Evolutionary conservation across 2,329 filamentous ascomycete species (phyloP).

Genomic region (Thelonectria olida): DNA sequence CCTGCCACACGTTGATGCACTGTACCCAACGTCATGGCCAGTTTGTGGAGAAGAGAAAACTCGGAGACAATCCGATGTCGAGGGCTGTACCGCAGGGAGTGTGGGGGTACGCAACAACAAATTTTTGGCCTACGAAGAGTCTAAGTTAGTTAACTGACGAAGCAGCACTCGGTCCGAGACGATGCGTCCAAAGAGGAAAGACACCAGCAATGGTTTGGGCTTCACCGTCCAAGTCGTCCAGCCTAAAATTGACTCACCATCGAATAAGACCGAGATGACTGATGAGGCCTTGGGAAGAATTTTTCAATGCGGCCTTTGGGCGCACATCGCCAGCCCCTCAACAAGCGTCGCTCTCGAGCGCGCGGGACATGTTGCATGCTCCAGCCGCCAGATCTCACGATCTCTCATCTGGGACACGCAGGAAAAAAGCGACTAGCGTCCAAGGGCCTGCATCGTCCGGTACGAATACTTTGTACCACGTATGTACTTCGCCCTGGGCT

Average conservation of each 20-base stretch:
- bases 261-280: not conserved
- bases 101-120: not conserved
- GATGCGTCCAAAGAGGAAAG: not conserved
- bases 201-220: not conserved
- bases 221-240: not conserved
- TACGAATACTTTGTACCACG: not conserved
- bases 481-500: not conserved
- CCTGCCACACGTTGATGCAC: not conserved
- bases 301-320: not conserved
- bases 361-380: conserved; percentile 13
- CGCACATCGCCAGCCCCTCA: not conserved
- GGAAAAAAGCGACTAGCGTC: conserved; percentile 24
- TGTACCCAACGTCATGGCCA: conserved; percentile 22
- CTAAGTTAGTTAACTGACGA: not conserved
- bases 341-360: no score
- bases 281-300: no score
- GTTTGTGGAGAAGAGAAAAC: conserved; percentile 20
- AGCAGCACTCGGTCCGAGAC: conserved; percentile 14
- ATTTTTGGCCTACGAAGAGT: not conserved
- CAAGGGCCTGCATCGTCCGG: not conserved
- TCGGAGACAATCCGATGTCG: conserved; percentile 24
- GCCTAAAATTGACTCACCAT: no score
- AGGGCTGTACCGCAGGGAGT: conserved; percentile 1
- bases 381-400: conserved; percentile 36
- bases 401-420: conserved; percentile 28